phyloP scores from a whole-genome alignment of 2,329 filamentous ascomycete genomes.

The Monilinia polystroma region DNA sequence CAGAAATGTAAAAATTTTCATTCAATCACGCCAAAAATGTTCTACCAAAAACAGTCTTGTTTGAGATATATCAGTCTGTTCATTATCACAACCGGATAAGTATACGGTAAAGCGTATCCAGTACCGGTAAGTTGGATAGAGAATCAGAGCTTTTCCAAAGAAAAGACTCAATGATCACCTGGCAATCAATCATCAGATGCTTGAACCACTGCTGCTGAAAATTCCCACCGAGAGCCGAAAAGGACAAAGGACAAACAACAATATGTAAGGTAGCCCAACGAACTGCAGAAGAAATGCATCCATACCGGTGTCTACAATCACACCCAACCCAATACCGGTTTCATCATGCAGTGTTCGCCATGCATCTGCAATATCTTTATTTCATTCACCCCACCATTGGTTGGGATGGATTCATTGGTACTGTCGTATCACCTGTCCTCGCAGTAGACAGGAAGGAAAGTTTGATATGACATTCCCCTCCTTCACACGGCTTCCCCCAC shows the following conservation, averaged over 20 bases:
- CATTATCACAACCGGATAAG: no score
- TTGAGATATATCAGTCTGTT: no score
- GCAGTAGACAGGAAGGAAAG: background rate
- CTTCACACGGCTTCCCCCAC: conserved; percentile 11
- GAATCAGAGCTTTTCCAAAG: background rate
- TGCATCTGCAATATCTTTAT: background rate
- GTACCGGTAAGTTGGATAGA: background rate
- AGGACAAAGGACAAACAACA: conserved; percentile 3
- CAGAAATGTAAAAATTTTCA: background rate
- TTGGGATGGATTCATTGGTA: background rate
- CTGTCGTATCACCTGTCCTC: background rate
- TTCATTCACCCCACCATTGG: conserved; percentile 4
- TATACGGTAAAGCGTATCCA: background rate
- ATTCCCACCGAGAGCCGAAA: background rate
- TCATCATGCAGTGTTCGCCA: conserved; percentile 10
- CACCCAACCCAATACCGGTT: conserved; percentile 4
- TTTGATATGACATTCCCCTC: conserved; percentile 5
- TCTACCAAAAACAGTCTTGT: background rate
- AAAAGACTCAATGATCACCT: conserved; percentile 1
- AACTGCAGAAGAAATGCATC: conserved; percentile 6
- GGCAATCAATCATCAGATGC: background rate
- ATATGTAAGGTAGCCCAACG: background rate
- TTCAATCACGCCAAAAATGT: background rate
- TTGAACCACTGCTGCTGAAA: background rate
- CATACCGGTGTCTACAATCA: background rate